These are phyloP conservation scores for Arthrobotrys entomopaga DNA, from an alignment of 2,329 filamentous ascomycete genomes.

Conservation along the genomic window DNA sequence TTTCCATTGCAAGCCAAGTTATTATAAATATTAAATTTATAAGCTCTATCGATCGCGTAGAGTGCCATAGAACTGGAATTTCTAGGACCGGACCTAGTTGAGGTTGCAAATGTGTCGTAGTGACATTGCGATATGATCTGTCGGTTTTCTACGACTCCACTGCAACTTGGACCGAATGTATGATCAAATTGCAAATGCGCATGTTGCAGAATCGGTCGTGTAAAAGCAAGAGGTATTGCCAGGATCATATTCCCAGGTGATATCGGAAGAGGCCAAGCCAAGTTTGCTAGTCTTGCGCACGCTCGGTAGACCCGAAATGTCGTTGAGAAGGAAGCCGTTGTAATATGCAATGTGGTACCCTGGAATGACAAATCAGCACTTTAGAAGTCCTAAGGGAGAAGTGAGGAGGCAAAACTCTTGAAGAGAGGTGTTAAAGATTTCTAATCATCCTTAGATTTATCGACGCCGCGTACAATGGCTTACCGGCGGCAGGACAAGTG, in stretches of 20 bases:
- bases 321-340: constrained; percentile 16
- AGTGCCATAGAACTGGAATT: constrained; percentile 5
- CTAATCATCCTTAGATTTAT: constrained; percentile 22
- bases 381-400: too few species aligned
- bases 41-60: constrained; percentile 12
- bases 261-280: constrained; percentile 1
- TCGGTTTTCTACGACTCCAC: not conserved
- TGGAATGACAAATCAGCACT: constrained; percentile 4
- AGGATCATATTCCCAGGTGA: constrained; percentile 14
- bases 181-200: not conserved
- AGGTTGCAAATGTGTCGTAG: constrained; percentile 8
- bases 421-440: too few species aligned
- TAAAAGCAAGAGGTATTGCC: constrained; percentile 25
- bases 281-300: constrained; percentile 8
- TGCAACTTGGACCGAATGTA: constrained; percentile 3
- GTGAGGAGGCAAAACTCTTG: too few species aligned
- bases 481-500: constrained; percentile 9
- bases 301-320: constrained; percentile 8
- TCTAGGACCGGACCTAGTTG: constrained; percentile 3
- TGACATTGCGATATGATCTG: constrained; percentile 3
- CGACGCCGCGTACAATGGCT: constrained; percentile 10
- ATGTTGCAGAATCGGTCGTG: not conserved
- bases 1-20: constrained; percentile 11
- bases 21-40: constrained; percentile 14
- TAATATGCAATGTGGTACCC: constrained; percentile 22